A percentile compares a stretch with the other conserved stretches of the same genome.
These are phyloP conservation scores for Penicillium sp. DNA, from an alignment of 2,329 filamentous ascomycete genomes.

Conservation along the genomic window DNA sequence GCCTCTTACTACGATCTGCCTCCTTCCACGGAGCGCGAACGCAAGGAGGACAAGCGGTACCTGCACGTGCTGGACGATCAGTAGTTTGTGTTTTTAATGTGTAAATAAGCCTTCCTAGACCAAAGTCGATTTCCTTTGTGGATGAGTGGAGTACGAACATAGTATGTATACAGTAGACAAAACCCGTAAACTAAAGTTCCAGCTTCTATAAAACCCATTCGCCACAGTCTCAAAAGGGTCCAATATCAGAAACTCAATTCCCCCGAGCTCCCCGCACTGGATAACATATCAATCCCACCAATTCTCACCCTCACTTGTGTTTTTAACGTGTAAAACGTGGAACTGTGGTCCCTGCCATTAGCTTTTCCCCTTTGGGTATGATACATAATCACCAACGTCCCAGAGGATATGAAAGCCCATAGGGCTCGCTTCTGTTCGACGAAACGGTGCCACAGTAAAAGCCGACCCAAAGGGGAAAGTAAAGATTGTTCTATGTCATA, in stretches of 20 bases:
- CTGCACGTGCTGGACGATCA: conserved; percentile 88
- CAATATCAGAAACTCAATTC: too few relatives aligned
- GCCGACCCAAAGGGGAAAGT: too few relatives aligned
- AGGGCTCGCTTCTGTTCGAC: too few relatives aligned
- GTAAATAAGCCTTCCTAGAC: conserved; percentile 43
- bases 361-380: too few relatives aligned
- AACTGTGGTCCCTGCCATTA: too few relatives aligned
- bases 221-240: neutral
- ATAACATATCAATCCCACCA: too few relatives aligned
- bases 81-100: conserved; percentile 50
- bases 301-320: too few relatives aligned
- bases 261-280: conserved; percentile 6
- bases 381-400: too few relatives aligned
- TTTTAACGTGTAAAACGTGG: too few relatives aligned
- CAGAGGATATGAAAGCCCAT: too few relatives aligned
- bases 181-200: neutral
- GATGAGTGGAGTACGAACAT: conserved; percentile 1
- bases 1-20: conserved; percentile 88
- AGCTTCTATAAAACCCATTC: neutral
- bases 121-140: conserved; percentile 36
- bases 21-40: conserved; percentile 91
- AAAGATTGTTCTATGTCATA: too few relatives aligned
- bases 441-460: too few relatives aligned
- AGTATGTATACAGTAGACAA: neutral
- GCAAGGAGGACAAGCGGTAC: conserved; percentile 92